Base-by-base conservation (phyloP, 2,329 filamentous ascomycete species). In the Davidsoniella eucalypti region DNA sequence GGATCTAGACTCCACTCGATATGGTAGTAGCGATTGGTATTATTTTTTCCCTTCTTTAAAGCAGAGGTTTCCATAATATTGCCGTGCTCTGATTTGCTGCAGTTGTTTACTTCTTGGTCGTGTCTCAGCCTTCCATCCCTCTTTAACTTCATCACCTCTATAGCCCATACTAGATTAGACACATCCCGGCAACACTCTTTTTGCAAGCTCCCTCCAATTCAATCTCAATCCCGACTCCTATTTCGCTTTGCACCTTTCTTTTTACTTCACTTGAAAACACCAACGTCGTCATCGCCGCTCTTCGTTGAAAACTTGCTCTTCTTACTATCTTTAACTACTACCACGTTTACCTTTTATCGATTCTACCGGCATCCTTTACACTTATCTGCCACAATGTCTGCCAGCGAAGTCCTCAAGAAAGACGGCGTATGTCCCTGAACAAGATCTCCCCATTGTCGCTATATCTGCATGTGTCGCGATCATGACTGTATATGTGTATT, bases 51-150 rank as follows among this genome's bases (percentile, higher is more conserved):
- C 12, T 33, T 9, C 43, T 29, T 23, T 38, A 9, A 17, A 38
- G 17, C 14, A 23, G 10, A 12, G 25, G 25, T 47, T 37, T 17
- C 44, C 44, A 47, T 38, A 17, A 26, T 45, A 29, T 38, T 46
- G 36, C 44, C 37, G 44, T 39, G 5, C 23, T 47, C 5, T 51
- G 49, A 51, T 51, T 51, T 33, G 49, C 44, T 38, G 33, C 33
- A 18, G 21, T 51, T 47, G 44, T 51, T 51, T 51, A 51, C 49
- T 51, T 50, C 21, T 23, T 47, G 36, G 48, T 3, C 43, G 44
- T 44, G 48, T 50, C 48, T 51, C 49, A 51, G 49, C 43, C 49
- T 37, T 51, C 46, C 49, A 51, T 51, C 49, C 44, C 49, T 51
- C 43, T 26, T 40, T n/a, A 44, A 51, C 45, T 51, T 8, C 44